A percentile compares a stretch with the other conserved stretches of the same genome.
phyloP scores from a whole-genome alignment of 2,329 filamentous ascomycete species.

The Colletotrichum falcatum region DNA sequence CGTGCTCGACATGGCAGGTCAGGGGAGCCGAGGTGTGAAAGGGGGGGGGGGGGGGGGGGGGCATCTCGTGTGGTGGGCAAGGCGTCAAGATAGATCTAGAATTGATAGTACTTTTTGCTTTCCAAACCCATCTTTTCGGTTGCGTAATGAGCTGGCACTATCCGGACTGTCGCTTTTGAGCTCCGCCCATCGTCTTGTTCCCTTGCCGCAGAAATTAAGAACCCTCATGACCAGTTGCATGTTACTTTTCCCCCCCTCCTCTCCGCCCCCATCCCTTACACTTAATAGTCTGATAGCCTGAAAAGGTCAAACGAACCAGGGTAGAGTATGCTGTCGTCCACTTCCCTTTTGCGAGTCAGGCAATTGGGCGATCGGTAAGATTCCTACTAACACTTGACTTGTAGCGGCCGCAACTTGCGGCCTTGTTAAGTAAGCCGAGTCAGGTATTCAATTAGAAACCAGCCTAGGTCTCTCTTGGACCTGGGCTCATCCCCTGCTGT shows the following conservation, averaged over 20 bases:
- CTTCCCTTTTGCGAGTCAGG: conserved; percentile 25
- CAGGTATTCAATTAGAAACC: conserved; percentile 18
- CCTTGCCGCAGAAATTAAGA: conserved; percentile 23
- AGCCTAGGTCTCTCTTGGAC: conserved; percentile 6
- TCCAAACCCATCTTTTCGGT: neutral
- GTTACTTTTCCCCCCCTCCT: conserved; percentile 21
- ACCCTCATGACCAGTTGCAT: conserved; percentile 26
- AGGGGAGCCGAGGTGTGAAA: conserved; percentile 12
- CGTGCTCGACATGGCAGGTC: conserved; percentile 23
- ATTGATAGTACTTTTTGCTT: neutral
- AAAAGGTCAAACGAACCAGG: neutral
- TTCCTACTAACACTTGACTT: conserved; percentile 13
- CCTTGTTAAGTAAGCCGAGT: conserved; percentile 12
- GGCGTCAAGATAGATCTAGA: neutral
- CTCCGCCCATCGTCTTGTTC: neutral
- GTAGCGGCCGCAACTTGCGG: conserved; percentile 9
- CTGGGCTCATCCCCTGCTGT: conserved; percentile 12
- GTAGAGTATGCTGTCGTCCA: neutral
- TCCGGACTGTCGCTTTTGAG: conserved; percentile 3
- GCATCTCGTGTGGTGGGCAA: neutral
- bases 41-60: neutral
- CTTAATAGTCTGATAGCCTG: conserved; percentile 1
- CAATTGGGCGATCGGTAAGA: neutral
- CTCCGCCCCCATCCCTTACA: conserved; percentile 4
- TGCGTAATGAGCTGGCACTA: conserved; percentile 14